Conservation (phyloP, 2,329 filamentous ascomycete genomes). For the Ascochyta viciae-villosae region DNA sequence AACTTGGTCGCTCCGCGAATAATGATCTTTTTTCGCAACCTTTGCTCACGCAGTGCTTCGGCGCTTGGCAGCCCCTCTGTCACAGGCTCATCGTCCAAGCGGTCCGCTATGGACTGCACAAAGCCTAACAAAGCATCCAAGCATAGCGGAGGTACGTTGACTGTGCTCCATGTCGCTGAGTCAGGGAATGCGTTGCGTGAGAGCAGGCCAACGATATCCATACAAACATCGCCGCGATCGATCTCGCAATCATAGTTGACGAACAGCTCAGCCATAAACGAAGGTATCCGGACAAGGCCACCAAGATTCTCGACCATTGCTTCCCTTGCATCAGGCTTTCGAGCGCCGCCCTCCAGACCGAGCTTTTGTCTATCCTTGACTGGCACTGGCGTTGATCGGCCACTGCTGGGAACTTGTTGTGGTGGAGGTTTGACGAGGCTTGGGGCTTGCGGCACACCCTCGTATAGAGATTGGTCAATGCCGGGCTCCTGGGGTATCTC, state of each 20-base stretch:
- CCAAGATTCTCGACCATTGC: constrained; percentile 98
- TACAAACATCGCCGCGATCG: constrained; percentile 88
- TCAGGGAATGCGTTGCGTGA: constrained; percentile 95
- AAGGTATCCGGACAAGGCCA: constrained; percentile 88
- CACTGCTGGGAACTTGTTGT: constrained; percentile 72
- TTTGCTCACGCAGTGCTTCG: constrained; percentile 70
- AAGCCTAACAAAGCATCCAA: constrained; percentile 90
- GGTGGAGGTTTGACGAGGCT: constrained; percentile 82
- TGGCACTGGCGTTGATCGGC: constrained; percentile 86
- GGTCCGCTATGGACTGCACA: constrained; percentile 88
- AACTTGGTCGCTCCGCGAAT: constrained; percentile 89
- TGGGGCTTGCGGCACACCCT: constrained; percentile 89
- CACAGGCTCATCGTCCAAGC: constrained; percentile 74
- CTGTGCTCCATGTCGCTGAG: constrained; percentile 98
- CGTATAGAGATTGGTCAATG: constrained; percentile 90
- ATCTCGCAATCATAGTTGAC: constrained; percentile 98
- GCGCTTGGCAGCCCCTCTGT: constrained; percentile 72
- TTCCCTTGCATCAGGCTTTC: constrained; percentile 94
- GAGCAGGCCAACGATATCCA: constrained; percentile 91
- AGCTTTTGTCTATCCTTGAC: constrained; percentile 92
- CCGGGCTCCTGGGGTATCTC: constrained; percentile 90
- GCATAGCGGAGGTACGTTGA: constrained; percentile 93
- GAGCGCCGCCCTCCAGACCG: constrained; percentile 86
- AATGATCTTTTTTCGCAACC: constrained; percentile 84
- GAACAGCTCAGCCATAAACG: constrained; percentile 93